Conservation (phyloP, 2,329 filamentous ascomycete species). For the Blastomyces parvus region DNA sequence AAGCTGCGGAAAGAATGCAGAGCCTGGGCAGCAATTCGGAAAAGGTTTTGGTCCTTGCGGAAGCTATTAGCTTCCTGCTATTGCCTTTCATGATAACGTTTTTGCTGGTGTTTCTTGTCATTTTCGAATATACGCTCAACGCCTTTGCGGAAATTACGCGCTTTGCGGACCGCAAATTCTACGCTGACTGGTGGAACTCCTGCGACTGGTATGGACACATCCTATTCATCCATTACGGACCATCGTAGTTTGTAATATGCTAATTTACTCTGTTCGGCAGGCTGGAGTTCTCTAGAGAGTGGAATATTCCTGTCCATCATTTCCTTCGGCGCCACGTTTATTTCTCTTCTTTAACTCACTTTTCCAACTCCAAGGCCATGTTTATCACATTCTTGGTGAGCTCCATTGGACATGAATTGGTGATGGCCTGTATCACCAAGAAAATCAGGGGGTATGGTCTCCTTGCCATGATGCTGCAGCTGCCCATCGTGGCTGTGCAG, state of each 20-base stretch:
- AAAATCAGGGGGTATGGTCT: slow-evolving; percentile 94
- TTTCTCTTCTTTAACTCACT: slow-evolving; percentile 64
- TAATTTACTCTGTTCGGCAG: slow-evolving; percentile 28
- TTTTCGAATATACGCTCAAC: slow-evolving; percentile 93
- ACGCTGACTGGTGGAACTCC: slow-evolving; percentile 62
- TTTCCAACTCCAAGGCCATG: slow-evolving; percentile 69
- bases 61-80: slow-evolving; percentile 81
- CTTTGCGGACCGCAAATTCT: slow-evolving; percentile 92
- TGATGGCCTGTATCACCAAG: slow-evolving; percentile 97
- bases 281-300: slow-evolving; percentile 93
- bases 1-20: slow-evolving; percentile 53
- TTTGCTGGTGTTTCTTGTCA: slow-evolving; percentile 90
- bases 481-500: slow-evolving; percentile 90
- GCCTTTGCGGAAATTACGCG: slow-evolving; percentile 89
- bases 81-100: slow-evolving; percentile 98
- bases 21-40: slow-evolving; percentile 48
- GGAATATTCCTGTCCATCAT: slow-evolving; percentile 96
- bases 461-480: slow-evolving; percentile 88
- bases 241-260: slow-evolving; percentile 7
- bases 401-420: slow-evolving; percentile 81
- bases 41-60: slow-evolving; percentile 67
- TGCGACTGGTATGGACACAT: slow-evolving; percentile 36
- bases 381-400: slow-evolving; percentile 86
- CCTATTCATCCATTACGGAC: slow-evolving; percentile 40
- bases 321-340: slow-evolving; percentile 95